Base-by-base conservation (phyloP, 2,329 filamentous ascomycete genomes). In the Cladophialophora carrionii region DNA sequence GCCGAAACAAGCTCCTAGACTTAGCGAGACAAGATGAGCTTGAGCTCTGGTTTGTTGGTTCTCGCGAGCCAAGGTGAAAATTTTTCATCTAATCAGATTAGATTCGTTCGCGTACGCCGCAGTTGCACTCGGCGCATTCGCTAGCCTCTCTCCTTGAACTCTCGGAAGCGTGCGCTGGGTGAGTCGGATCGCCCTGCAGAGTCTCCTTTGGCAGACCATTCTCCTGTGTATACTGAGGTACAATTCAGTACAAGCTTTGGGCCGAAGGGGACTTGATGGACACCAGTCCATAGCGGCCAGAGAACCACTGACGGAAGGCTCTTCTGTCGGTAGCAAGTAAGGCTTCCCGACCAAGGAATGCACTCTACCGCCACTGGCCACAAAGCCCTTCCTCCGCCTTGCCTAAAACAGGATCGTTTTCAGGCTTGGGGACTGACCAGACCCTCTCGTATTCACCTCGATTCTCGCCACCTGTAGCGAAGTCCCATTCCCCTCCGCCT, bases 401-500 rank as follows among this genome's bases (percentile, higher is more conserved):
- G 0, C 83, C 82, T 60, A 84, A 66, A 14, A 84, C 77, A 12
- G 82, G 82, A 77, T 85, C 83, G 24, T 68, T 75, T 58, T 74
- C 74, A 0, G 82, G 81, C 68, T 78, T 80, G 29, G 72, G 64
- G 29, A 84, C 78, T 22, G 66, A 64, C 83, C 84, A 85, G 0
- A 81, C 77, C 63, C 75, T 70, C 56, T 79, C 75, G 69, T 78
- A 82, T 17, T 73, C 70, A 12, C 75, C 79, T 22, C 71, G 72
- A 71, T 81, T 73, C 65, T 81, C 79, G 1, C 80, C 81, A 8
- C 80, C 82, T 2, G 77, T 73, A 4, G 74, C 74, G 71, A 83
- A 85, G 71, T 85, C 83, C 84, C 84, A 86, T 10, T 74, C 72
- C 0, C 75, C 75, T 2, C 79, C 78, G 43, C 69, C 71, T 41